Conservation (phyloP, 805 yeast species). For the Cyberlindnera japonica region DNA sequence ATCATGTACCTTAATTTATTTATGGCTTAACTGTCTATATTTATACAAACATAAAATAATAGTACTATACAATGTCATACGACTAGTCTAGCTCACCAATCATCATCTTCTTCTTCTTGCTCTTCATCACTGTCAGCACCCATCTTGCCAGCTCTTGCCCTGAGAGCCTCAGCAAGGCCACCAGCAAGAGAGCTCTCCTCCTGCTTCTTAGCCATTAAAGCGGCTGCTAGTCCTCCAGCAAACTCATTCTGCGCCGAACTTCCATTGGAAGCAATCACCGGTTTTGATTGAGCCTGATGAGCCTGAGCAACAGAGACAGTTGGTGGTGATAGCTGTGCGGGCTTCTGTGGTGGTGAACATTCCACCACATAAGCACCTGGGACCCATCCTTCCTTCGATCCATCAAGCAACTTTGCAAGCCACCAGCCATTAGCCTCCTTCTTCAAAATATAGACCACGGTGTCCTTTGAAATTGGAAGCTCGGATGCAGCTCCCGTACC, state of each 20-base stretch:
- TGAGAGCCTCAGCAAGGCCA: slow-evolving; percentile 85
- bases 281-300: background rate
- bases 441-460: slow-evolving; percentile 65
- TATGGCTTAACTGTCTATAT: background rate
- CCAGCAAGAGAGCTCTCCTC: slow-evolving; percentile 67
- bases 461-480: slow-evolving; percentile 73
- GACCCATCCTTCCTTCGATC: slow-evolving; percentile 89
- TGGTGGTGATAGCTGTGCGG: slow-evolving; percentile 42
- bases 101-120: slow-evolving; percentile 64
- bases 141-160: slow-evolving; percentile 68
- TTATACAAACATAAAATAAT: background rate
- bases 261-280: slow-evolving; percentile 3
- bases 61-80: background rate
- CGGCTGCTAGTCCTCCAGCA: slow-evolving; percentile 64
- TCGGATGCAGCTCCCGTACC: slow-evolving; percentile 84
- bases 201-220: slow-evolving; percentile 57
- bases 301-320: slow-evolving; percentile 34
- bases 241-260: slow-evolving; percentile 27
- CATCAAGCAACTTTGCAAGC: slow-evolving; percentile 74
- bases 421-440: slow-evolving; percentile 93
- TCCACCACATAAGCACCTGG: slow-evolving; percentile 87
- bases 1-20: slow-evolving; percentile 2
- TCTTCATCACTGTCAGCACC: slow-evolving; percentile 62
- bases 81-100: slow-evolving; percentile 53
- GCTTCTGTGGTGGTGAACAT: slow-evolving; percentile 44